Evolutionary conservation across 2,329 filamentous ascomycete species (phyloP), one percentile per base, ranked within the genome.

Genomic region (Monosporascus sp.): DNA sequence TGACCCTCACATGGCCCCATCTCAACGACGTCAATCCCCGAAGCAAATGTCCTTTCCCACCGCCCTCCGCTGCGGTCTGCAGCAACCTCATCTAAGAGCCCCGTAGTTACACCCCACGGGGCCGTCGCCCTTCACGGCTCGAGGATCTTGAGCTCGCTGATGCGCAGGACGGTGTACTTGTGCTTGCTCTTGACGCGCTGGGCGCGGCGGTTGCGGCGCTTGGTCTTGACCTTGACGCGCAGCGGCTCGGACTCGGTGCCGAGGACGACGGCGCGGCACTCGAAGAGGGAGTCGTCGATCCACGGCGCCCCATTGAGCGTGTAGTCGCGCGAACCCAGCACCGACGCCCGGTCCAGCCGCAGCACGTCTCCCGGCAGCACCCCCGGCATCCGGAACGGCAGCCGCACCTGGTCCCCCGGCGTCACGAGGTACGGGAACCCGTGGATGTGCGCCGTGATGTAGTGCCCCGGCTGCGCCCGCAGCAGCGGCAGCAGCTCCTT

Each of bases 171-270:
- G 3, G 94, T 99, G 72, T 88, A 96, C 65, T 83, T 80, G 69
- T 96, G 90, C 81, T 99, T 97, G 77, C 90, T 97, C 75, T 80
- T 87, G 9, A 94, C 87, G 54, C 81, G 83, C 77, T 85, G 90
- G 49, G 82, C 80, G 67, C 87, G 80, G 66, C 89, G 77, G 70
- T 87, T 87, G 65, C 83, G 88, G 77, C 85, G 75, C 81, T 91
- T 92, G 63, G 82, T 93, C 81, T 93, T 93, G 73, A 89, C 78
- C 75, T 89, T 89, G 62, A 85, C 75, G 54, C 89, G 77, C 74
- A 93, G 70, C 36, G 89, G 89, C 75, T 92, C 89, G 53, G 83
- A 82, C 74, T 97, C 94, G 7, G 88, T 83, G 6, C 91, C 93
- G 57, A 94, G 80, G 25, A 99, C 91, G 36, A 86, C 83, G 17